Evolutionary conservation across 1,284 basidiomycete genomes (phyloP).

Genomic region (Xerocomus minutiporus): DNA sequence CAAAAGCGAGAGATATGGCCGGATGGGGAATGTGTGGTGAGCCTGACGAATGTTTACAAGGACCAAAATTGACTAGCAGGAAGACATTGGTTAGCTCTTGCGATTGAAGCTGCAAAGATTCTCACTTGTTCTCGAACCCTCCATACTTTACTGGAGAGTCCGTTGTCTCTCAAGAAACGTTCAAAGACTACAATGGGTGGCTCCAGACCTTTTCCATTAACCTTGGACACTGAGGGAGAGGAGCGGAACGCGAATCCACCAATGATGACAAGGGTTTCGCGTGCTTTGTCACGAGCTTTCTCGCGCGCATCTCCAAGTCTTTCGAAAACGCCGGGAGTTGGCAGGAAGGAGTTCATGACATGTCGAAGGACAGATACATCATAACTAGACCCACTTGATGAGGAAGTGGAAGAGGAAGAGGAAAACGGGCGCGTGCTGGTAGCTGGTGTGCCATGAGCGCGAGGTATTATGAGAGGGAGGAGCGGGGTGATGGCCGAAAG

Average conservation of each 20-base stretch:
- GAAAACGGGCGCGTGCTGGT: constrained; percentile 35
- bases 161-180: constrained; percentile 66
- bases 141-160: constrained; percentile 74
- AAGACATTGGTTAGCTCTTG: constrained; percentile 1
- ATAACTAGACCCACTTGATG: constrained; percentile 36
- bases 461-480: constrained; percentile 56
- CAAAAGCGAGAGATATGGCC: constrained; percentile 75
- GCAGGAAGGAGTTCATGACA: constrained; percentile 62
- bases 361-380: constrained; percentile 61
- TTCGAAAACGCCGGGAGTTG: constrained; percentile 73
- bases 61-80: constrained; percentile 54
- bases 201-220: constrained; percentile 69
- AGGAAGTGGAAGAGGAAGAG: constrained; percentile 50
- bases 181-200: constrained; percentile 76
- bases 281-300: constrained; percentile 67
- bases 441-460: constrained; percentile 33
- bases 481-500: constrained; percentile 60
- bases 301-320: constrained; percentile 78
- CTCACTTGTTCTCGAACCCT: constrained; percentile 79
- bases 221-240: constrained; percentile 41
- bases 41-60: constrained; percentile 64
- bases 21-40: constrained; percentile 74
- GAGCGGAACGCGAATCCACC: constrained; percentile 68
- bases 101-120: constrained; percentile 6
- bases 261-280: constrained; percentile 67